Base-by-base conservation (phyloP, 352 stramenopile species). In the Globisporangium sylvaticum region DNA sequence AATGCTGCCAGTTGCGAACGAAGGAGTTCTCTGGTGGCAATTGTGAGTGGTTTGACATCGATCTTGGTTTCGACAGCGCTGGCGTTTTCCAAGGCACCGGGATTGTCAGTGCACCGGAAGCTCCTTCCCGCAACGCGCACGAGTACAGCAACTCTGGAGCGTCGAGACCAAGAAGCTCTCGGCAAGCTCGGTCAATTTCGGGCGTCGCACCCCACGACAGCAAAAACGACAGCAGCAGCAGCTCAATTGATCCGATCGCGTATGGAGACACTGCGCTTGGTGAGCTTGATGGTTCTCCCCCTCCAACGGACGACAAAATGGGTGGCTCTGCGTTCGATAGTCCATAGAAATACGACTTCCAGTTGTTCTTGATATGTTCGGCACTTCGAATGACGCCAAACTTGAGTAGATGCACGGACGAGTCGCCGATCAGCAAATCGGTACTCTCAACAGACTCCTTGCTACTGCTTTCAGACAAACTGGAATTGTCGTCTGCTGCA, bases 1-100 rank as follows among this genome's bases (percentile, higher is more conserved):
- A 95, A 62, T 92, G 83, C 65, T 91, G 83, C 83, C 83, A 94
- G 62, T 91, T 88, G 10, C 76, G 76, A 2, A 72, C 66, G 63
- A 90, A 91, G 20, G 71, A 71, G 42, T 71, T 80, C 29, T 70
- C 54, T 1, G 62, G 50, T 4, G 57, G 62, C 53, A 72, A 70
- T 8, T 73, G 55, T 27, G 68, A 73, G 27, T 29, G 22, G 65
- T 29, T 72, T 29, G 60, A 27, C 22, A 25, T 48, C 22, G 27
- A 52, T 15, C 18, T 54, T 25, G 32, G 8, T 15, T 22, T 62
- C 22, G 53, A 42, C n/a, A 27, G 24, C 12, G 46, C 6, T 3
- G 58, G 31, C 18, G 66, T 67, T 59, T 77, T 80, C 80, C 82
- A 89, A 12, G 84, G 86, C 1, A 95, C 54, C 3, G 88, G 88